phyloP scores from a whole-genome alignment of 805 yeast genomes.

The Citeromyces matritensis region DNA sequence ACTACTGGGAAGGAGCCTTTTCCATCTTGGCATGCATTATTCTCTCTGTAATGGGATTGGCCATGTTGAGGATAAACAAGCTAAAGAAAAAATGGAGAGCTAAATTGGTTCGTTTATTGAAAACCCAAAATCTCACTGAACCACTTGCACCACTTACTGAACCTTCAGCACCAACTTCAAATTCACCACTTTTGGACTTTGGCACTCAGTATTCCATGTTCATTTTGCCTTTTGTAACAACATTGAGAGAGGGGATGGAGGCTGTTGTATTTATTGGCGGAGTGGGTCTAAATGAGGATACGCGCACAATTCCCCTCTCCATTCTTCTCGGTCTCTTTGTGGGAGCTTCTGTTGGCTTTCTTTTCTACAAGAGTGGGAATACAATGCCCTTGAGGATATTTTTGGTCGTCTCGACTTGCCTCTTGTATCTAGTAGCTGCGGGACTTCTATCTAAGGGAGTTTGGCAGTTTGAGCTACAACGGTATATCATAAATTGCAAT shows the following conservation, averaged over 20 bases:
- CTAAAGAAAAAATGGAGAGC: constrained; percentile 28
- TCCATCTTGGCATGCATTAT: constrained; percentile 27
- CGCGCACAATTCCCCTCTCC: constrained; percentile 15
- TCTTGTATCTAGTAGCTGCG: constrained; percentile 27
- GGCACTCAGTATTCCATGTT: constrained; percentile 66
- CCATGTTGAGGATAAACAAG: constrained; percentile 24
- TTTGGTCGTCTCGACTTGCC: constrained; percentile 23
- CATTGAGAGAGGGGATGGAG: constrained; percentile 93
- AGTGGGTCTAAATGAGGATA: constrained; percentile 51
- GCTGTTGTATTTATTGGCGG: constrained; percentile 95
- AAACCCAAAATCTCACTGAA: background rate
- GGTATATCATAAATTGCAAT: constrained; percentile 21
- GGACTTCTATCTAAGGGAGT: constrained; percentile 29
- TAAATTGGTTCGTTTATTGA: constrained; percentile 14
- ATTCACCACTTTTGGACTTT: constrained; percentile 1
- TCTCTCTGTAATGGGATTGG: constrained; percentile 29
- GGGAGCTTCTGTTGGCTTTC: constrained; percentile 20
- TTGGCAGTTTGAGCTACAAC: constrained; percentile 29
- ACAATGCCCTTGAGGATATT: constrained; percentile 25
- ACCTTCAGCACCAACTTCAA: background rate
- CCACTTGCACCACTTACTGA: too few species aligned
- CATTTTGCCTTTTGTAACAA: constrained; percentile 78
- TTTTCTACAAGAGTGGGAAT: constrained; percentile 25
- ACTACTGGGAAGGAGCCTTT: constrained; percentile 31
- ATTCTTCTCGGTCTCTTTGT: constrained; percentile 16